Conservation (phyloP, 2,329 filamentous ascomycete genomes). For the Stachybotrys elegans region DNA sequence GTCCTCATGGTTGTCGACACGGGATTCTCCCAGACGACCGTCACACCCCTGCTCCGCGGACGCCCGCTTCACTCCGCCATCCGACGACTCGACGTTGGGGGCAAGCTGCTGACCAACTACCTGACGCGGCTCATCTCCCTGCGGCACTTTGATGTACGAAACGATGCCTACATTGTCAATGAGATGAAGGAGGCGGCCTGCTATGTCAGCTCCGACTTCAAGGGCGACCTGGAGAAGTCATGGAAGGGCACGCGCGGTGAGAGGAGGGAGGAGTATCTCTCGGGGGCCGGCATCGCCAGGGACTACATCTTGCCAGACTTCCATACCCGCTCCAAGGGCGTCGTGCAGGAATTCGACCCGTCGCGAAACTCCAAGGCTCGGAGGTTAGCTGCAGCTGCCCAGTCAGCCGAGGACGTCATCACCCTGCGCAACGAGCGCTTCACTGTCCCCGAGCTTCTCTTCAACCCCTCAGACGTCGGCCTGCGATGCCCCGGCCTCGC, state of each 20-base stretch:
- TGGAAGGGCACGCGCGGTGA: conserved; percentile 74
- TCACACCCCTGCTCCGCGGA: conserved; percentile 80
- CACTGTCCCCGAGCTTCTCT: conserved; percentile 81
- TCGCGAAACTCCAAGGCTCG: conserved; percentile 48
- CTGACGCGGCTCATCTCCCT: conserved; percentile 84
- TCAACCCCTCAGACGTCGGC: conserved; percentile 80
- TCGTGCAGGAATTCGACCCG: conserved; percentile 73
- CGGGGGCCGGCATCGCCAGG: conserved; percentile 62
- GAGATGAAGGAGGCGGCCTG: conserved; percentile 91
- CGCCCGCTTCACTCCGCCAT: conserved; percentile 75
- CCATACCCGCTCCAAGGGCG: conserved; percentile 55
- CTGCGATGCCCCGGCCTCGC: conserved; percentile 78
- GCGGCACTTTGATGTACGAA: conserved; percentile 91
- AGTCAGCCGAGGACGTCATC: conserved; percentile 66
- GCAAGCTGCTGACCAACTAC: conserved; percentile 90
- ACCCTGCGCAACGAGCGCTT: conserved; percentile 92
- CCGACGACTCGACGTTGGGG: conserved; percentile 82
- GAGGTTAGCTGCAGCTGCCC: conserved; percentile 37
- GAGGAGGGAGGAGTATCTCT: conserved; percentile 42
- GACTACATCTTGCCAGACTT: conserved; percentile 92
- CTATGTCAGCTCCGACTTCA: conserved; percentile 76
- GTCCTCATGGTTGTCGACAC: neutral
- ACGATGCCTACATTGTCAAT: conserved; percentile 89
- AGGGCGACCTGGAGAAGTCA: conserved; percentile 68
- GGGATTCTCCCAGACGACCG: conserved; percentile 60